Evolutionary conservation across 73 alveolate genomes (phyloP), one percentile per base, ranked within the genome.

Genomic region (Paramecium biaurelia): DNA sequence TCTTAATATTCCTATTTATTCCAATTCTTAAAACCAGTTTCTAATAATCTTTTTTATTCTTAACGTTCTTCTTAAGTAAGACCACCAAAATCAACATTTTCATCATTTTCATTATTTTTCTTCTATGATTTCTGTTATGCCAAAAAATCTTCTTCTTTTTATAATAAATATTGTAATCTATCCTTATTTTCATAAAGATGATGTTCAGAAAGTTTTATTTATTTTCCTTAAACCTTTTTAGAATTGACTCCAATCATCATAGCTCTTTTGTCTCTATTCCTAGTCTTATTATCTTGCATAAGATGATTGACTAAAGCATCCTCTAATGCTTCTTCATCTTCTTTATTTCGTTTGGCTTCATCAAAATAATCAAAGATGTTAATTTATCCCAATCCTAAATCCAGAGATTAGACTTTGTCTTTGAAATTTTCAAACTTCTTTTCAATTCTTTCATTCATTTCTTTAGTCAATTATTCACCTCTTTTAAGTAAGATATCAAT

Each of bases 291-390:
- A 85, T 92, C 89, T 63, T 42, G 20, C 58, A 18, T 59, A 53
- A 86, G 63, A 70, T 30, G 90, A 59, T 23, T 58, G 5, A 85
- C 93, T 57, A 93, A 28, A 34, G 26, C 96, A 21, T 89, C 98
- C 2, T 94, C 97, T 67, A 90, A 70, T 2, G 95, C 96, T 59
- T 95, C 97, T 47, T 95, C 98, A 37, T 95, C 96, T 76, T 97
- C 89, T 28, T 89, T 67, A 26, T 89, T 89, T 34, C 97, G 95
- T 86, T 97, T 98, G n/a, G 93, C 99, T 93, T 97, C 98, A 95
- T 98, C 99, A 76, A 98, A 96, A 93, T 97, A 98, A 93, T 98
- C 97, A 86, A 96, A 89, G 92, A 98, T 93, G 89, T 98, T 97
- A 70, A 98, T 89, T 7, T 76, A 45, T 34, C 94, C 90, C 18